Conservation (phyloP, 2,329 filamentous ascomycete genomes). For the Septoria petroselini region DNA sequence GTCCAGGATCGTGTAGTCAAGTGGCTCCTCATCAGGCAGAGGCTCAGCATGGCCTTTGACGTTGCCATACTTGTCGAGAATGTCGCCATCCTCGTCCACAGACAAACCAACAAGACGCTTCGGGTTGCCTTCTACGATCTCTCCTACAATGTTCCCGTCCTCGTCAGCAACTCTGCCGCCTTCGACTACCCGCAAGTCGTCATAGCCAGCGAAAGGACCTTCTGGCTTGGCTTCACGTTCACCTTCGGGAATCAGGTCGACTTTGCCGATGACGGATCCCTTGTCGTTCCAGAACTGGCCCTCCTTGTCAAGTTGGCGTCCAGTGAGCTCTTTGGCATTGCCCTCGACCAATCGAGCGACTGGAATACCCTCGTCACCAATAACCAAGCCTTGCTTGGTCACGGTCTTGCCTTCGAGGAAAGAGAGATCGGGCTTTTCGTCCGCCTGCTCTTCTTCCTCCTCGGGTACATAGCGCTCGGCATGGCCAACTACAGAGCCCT, state of each 20-base stretch:
- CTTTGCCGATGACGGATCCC: constrained; percentile 66
- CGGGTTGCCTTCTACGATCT: constrained; percentile 52
- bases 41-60: constrained; percentile 56
- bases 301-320: constrained; percentile 68
- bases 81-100: constrained; percentile 80
- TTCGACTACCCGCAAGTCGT: constrained; percentile 48
- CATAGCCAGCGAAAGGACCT: constrained; percentile 50
- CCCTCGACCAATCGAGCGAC: constrained; percentile 66
- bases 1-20: constrained; percentile 57
- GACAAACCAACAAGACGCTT: constrained; percentile 69
- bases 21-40: constrained; percentile 48
- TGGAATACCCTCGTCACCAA: constrained; percentile 51
- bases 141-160: constrained; percentile 52
- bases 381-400: constrained; percentile 52
- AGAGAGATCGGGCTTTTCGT: constrained; percentile 45
- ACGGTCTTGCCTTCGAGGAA: constrained; percentile 47
- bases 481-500: constrained; percentile 52
- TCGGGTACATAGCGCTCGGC: constrained; percentile 59
- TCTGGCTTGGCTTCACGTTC: constrained; percentile 55
- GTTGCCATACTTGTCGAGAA: constrained; percentile 70
- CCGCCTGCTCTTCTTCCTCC: constrained; percentile 57
- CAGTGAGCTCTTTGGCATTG: constrained; percentile 60
- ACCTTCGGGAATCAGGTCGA: constrained; percentile 65
- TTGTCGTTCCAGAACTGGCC: constrained; percentile 70
- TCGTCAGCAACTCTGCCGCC: constrained; percentile 51